A percentile compares a stretch with the other conserved stretches of the same genome.
phyloP scores from a whole-genome alignment of 2,329 filamentous ascomycete species.

The Hymenoscyphus albidus region DNA sequence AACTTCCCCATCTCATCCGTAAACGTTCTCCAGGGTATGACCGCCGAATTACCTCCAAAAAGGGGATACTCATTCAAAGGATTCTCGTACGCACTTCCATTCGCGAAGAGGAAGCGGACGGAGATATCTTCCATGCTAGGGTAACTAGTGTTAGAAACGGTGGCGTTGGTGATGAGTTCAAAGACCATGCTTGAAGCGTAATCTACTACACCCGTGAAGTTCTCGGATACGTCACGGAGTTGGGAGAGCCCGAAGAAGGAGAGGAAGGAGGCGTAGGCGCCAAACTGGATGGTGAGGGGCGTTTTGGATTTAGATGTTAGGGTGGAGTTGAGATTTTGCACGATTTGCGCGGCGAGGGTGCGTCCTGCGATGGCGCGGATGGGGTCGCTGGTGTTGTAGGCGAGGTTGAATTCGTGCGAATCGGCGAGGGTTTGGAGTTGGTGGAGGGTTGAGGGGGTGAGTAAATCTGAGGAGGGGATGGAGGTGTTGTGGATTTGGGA shows the following conservation, averaged over 20 bases:
- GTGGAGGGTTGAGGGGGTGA: conserved; percentile 55
- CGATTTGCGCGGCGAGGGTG: conserved; percentile 43
- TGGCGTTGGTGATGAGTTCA: conserved; percentile 61
- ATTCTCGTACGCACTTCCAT: conserved; percentile 48
- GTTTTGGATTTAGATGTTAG: conserved; percentile 43
- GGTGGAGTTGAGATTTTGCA: conserved; percentile 48
- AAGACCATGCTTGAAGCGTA: conserved; percentile 81
- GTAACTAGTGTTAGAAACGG: conserved; percentile 42
- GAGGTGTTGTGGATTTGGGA: conserved; percentile 56
- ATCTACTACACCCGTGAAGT: conserved; percentile 76
- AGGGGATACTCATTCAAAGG: conserved; percentile 49
- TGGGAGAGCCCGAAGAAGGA: conserved; percentile 59
- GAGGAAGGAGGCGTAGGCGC: conserved; percentile 58
- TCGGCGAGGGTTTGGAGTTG: conserved; percentile 73
- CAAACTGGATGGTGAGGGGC: conserved; percentile 53
- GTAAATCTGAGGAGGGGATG: conserved; percentile 55
- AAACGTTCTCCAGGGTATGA: conserved; percentile 68
- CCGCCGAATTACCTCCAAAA: conserved; percentile 53
- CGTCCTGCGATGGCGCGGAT: conserved; percentile 55
- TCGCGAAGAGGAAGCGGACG: conserved; percentile 59
- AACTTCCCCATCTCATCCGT: conserved; percentile 59
- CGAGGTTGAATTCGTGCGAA: conserved; percentile 75
- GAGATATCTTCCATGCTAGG: conserved; percentile 47
- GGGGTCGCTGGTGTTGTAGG: conserved; percentile 72
- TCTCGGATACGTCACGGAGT: conserved; percentile 48